These are phyloP conservation scores for Aspergillus sclerotialis DNA, from an alignment of 2,329 filamentous ascomycete species.

Conservation along the genomic window DNA sequence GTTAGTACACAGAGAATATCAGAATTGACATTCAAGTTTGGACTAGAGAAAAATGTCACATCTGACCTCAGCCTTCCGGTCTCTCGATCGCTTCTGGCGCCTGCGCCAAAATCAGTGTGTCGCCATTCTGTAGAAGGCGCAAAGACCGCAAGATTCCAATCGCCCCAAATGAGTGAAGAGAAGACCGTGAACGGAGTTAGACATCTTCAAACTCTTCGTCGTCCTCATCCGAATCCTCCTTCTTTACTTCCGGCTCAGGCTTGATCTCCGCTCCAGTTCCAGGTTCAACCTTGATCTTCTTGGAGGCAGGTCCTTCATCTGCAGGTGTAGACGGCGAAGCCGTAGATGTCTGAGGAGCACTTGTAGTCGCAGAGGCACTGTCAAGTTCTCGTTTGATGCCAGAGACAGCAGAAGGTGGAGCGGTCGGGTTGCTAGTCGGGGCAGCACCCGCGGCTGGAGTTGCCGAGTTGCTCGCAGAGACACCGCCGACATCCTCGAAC, in stretches of 20 bases:
- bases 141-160: neutral
- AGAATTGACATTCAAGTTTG: too few species aligned
- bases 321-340: constrained; percentile 28
- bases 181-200: constrained; percentile 13
- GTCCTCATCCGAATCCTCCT: constrained; percentile 37
- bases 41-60: too few species aligned
- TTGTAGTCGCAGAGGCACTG: constrained; percentile 32
- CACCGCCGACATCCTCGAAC: constrained; percentile 39
- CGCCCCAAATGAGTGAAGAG: too few species aligned
- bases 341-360: constrained; percentile 32
- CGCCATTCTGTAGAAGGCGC: neutral
- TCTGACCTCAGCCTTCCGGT: too few species aligned
- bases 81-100: constrained; percentile 9
- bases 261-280: constrained; percentile 30
- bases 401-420: constrained; percentile 8
- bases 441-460: constrained; percentile 23
- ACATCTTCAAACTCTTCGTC: constrained; percentile 41
- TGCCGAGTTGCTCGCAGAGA: constrained; percentile 28
- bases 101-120: constrained; percentile 12
- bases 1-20: too few species aligned
- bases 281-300: constrained; percentile 38
- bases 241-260: constrained; percentile 27
- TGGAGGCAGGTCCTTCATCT: constrained; percentile 33
- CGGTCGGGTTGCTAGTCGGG: constrained; percentile 21
- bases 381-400: constrained; percentile 34